Evolutionary conservation across 768 basidiomycete genomes (phyloP).

Genomic region (Calvatia gigantea): DNA sequence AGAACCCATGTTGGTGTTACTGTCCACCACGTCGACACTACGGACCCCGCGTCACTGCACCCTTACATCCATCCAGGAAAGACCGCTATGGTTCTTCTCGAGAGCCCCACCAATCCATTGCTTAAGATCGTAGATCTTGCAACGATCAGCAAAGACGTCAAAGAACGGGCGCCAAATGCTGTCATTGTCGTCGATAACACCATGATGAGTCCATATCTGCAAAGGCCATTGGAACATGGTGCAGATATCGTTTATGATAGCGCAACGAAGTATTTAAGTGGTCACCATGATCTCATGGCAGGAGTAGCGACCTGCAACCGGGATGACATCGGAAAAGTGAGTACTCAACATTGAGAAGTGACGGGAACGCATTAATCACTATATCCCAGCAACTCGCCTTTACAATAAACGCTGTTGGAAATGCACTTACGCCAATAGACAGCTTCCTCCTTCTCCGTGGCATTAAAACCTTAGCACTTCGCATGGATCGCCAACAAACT

Average conservation of each 20-base stretch:
- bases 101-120: constrained; percentile 96
- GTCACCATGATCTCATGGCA: constrained; percentile 99
- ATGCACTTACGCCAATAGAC: constrained; percentile 93
- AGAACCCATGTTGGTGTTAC: constrained; percentile 82
- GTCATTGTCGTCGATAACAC: constrained; percentile 94
- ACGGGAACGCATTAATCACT: background rate
- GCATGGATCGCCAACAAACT: constrained; percentile 92
- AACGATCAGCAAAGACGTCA: constrained; percentile 78
- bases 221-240: constrained; percentile 92
- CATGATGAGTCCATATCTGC: constrained; percentile 99
- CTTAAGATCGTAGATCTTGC: constrained; percentile 93
- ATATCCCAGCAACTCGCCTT: constrained; percentile 74
- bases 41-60: constrained; percentile 59
- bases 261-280: constrained; percentile 95
- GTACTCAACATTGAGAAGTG: no score
- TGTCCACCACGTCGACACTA: constrained; percentile 94
- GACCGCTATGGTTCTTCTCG: constrained; percentile 93
- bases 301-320: constrained; percentile 91
- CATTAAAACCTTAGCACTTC: constrained; percentile 91
- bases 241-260: constrained; percentile 98
- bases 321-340: constrained; percentile 65
- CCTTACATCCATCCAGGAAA: constrained; percentile 66
- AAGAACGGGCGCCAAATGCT: constrained; percentile 76
- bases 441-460: constrained; percentile 95
- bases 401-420: constrained; percentile 90